phyloP scores from a whole-genome alignment of 2,329 filamentous ascomycete species.

The Botrytis byssoidea region DNA sequence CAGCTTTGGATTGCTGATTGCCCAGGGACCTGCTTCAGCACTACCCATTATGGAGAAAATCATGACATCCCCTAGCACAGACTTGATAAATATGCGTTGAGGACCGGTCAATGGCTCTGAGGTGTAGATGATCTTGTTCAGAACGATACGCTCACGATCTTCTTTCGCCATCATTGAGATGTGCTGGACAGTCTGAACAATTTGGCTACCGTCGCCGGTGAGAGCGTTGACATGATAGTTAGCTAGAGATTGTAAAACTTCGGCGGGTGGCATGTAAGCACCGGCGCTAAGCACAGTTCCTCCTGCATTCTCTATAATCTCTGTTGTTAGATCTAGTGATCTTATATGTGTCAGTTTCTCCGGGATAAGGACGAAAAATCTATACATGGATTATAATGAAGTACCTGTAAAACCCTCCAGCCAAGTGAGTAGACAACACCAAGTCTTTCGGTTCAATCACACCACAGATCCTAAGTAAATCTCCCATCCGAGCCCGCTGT shows the following conservation, averaged over 20 bases:
- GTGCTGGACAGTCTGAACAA: neutral
- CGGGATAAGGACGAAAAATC: neutral
- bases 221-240: constrained; percentile 1
- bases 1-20: constrained; percentile 8
- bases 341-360: neutral
- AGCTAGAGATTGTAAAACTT: neutral
- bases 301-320: constrained; percentile 4
- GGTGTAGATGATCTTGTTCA: constrained; percentile 13
- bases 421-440: constrained; percentile 2
- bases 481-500: constrained; percentile 9
- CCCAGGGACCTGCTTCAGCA: constrained; percentile 5
- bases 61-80: neutral
- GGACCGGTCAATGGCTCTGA: constrained; percentile 4
- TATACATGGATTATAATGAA: neutral
- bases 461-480: neutral
- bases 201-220: constrained; percentile 1
- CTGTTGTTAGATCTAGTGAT: constrained; percentile 1
- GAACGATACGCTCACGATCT: neutral
- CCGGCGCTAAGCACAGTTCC: constrained; percentile 2
- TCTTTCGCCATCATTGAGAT: neutral
- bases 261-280: neutral
- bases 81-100: neutral
- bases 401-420: constrained; percentile 11
- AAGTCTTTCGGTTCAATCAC: neutral
- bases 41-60: constrained; percentile 6